Conservation (phyloP, 352 stramenopile species). For the Pythium vanterpoolii region DNA sequence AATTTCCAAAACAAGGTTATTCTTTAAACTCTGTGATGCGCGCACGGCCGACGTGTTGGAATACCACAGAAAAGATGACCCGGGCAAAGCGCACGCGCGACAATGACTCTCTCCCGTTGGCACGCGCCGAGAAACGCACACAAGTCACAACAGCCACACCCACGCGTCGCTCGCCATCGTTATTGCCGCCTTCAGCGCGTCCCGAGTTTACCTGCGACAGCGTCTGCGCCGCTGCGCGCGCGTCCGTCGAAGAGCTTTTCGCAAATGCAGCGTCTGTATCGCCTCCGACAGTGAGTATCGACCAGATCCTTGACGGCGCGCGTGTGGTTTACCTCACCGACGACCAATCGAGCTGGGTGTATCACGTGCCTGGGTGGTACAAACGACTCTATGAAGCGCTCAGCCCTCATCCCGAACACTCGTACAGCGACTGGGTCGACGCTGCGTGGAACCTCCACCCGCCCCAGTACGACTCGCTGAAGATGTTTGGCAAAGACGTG, state of each 20-base stretch:
- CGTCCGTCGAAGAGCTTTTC: background rate
- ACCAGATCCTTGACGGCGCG: constrained; percentile 11
- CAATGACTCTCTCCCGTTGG: background rate
- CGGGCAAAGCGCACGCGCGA: background rate
- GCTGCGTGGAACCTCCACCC: constrained; percentile 68
- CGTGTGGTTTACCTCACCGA: constrained; percentile 23
- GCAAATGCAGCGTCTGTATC: background rate
- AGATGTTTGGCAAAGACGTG: constrained; percentile 66
- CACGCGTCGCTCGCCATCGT: background rate
- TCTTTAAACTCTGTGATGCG: constrained; percentile 9
- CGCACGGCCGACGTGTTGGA: background rate
- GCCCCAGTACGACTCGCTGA: constrained; percentile 51
- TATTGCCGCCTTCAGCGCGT: background rate
- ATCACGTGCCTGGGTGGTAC: constrained; percentile 58
- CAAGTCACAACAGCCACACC: background rate
- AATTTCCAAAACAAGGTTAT: constrained; percentile 9
- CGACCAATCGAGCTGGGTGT: constrained; percentile 51
- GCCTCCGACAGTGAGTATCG: background rate
- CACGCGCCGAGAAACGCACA: background rate
- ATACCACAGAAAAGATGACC: background rate
- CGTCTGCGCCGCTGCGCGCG: constrained; percentile 6
- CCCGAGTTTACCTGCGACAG: constrained; percentile 12
- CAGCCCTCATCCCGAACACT: constrained; percentile 22
- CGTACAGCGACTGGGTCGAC: constrained; percentile 20
- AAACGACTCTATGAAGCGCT: constrained; percentile 24